Evolutionary conservation across 805 yeast species (phyloP).

Genomic region (Candida easanensis): DNA sequence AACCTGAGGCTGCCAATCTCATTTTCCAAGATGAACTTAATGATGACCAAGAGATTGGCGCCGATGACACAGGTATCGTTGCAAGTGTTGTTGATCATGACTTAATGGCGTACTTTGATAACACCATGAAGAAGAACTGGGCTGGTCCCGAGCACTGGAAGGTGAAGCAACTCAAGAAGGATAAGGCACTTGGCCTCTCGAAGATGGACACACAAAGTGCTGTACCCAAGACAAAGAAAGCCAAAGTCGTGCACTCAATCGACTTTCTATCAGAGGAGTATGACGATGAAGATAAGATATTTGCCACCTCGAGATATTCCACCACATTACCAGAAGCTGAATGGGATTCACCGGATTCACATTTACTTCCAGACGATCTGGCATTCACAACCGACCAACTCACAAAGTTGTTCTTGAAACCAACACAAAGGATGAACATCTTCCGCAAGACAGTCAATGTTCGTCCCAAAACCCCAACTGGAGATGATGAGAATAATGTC

Average conservation of each 20-base stretch:
- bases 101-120: slow-evolving; percentile 78
- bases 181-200: slow-evolving; percentile 2
- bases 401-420: slow-evolving; percentile 67
- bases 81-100: slow-evolving; percentile 48
- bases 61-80: slow-evolving; percentile 15
- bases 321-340: slow-evolving; percentile 40
- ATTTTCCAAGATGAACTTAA: slow-evolving; percentile 21
- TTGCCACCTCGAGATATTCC: slow-evolving; percentile 29
- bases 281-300: slow-evolving; percentile 38
- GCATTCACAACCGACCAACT: slow-evolving; percentile 69
- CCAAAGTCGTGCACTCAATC: slow-evolving; percentile 37
- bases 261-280: slow-evolving; percentile 37
- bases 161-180: slow-evolving; percentile 52
- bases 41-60: slow-evolving; percentile 19
- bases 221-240: slow-evolving; percentile 10
- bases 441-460: slow-evolving; percentile 18
- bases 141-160: slow-evolving; percentile 95
- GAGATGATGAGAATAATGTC: slow-evolving; percentile 14
- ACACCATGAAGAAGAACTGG: slow-evolving; percentile 68
- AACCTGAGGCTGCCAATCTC: slow-evolving; percentile 17
- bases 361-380: slow-evolving; percentile 68
- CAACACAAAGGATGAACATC: slow-evolving; percentile 43
- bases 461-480: not conserved
- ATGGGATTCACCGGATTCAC: slow-evolving; percentile 40
- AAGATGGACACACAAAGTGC: not conserved